These are phyloP conservation scores for Celoporthe dispersa DNA, from an alignment of 2,329 filamentous ascomycete species.

Conservation along the genomic window DNA sequence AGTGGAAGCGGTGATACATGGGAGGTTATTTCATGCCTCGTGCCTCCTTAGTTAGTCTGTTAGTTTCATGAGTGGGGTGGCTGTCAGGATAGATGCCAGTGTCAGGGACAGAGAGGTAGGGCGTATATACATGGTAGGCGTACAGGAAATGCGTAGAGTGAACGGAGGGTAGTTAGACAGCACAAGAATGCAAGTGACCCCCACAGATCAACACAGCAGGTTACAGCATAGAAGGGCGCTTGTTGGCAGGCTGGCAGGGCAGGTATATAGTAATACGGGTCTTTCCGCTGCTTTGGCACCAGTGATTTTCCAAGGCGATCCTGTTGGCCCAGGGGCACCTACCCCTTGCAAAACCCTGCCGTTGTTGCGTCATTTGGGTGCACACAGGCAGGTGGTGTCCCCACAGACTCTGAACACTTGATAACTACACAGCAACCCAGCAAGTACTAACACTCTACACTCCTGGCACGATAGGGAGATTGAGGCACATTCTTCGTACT, in stretches of 20 bases:
- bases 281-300: conserved; percentile 1
- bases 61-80: not conserved
- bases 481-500: not conserved
- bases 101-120: not conserved
- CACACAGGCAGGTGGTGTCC: not conserved
- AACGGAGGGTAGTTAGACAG: not conserved
- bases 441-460: not conserved
- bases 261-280: not conserved
- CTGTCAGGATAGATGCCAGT: not conserved
- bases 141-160: not conserved
- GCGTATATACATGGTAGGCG: not conserved
- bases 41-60: not conserved
- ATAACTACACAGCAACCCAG: not conserved
- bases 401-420: not conserved
- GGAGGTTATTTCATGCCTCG: not conserved
- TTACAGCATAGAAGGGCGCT: not conserved
- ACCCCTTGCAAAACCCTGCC: not conserved
- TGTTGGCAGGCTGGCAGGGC: not conserved
- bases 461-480: not conserved
- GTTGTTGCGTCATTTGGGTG: not conserved
- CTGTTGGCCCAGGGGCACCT: not conserved
- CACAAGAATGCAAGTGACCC: not conserved
- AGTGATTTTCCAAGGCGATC: not conserved
- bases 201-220: not conserved
- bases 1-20: not conserved